phyloP scores from a whole-genome alignment of 139 green algal genomes.

The Protoeuglena noctilucae region DNA sequence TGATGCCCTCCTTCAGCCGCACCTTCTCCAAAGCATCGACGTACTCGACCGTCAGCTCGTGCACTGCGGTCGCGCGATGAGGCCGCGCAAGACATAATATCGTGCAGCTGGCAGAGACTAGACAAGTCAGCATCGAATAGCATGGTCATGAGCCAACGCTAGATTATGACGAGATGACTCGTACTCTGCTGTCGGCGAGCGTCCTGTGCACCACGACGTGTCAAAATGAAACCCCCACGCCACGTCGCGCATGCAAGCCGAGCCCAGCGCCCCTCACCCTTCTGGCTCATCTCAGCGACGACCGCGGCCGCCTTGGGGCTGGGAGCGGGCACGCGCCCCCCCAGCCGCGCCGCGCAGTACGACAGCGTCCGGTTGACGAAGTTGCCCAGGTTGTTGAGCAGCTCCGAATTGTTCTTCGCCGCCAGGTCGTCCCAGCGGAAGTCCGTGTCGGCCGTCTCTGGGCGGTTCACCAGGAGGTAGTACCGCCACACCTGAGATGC shows the following conservation, averaged over 20 bases:
- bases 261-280: too few relatives aligned
- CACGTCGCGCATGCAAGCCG: too few relatives aligned
- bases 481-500: constrained; percentile 89
- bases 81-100: too few relatives aligned
- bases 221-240: too few relatives aligned
- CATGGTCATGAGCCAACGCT: too few relatives aligned
- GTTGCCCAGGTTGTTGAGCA: constrained; percentile 88
- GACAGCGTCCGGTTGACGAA: constrained; percentile 58
- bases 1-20: constrained; percentile 47
- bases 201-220: too few relatives aligned
- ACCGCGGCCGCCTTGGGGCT: constrained; percentile 11
- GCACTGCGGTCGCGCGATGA: background rate
- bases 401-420: constrained; percentile 77
- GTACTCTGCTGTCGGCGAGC: too few relatives aligned
- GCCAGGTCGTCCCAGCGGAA: constrained; percentile 89
- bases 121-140: too few relatives aligned
- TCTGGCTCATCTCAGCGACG: constrained; percentile 28
- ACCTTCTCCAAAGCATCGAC: constrained; percentile 51
- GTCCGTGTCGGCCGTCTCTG: constrained; percentile 50
- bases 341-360: constrained; percentile 14
- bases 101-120: too few relatives aligned
- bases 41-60: constrained; percentile 49
- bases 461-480: constrained; percentile 78
- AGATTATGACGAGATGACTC: too few relatives aligned
- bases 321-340: constrained; percentile 21